Conservation (phyloP, 306 rosid species). For the Trifolium subterraneum region DNA sequence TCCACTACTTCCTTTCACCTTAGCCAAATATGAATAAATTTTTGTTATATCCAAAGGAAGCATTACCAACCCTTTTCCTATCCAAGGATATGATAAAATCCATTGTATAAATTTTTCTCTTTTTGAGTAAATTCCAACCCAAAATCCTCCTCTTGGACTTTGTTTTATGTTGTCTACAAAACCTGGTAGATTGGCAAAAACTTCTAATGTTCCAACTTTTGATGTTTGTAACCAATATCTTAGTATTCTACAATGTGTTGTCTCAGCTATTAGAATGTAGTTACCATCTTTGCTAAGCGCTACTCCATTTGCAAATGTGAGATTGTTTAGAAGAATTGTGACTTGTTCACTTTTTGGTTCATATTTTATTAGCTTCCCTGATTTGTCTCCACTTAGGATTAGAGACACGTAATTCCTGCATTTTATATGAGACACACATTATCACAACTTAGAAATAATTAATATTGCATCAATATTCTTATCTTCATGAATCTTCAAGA, state of each 20-base stretch:
- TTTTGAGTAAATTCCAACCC: conserved; percentile 78
- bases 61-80: conserved; percentile 57
- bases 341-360: conserved; percentile 59
- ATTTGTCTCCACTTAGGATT: conserved; percentile 59
- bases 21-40: conserved; percentile 53
- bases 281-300: conserved; percentile 57
- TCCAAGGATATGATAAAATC: conserved; percentile 55
- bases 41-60: conserved; percentile 58
- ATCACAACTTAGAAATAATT: conserved; percentile 5
- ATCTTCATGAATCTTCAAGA: neutral
- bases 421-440: conserved; percentile 5
- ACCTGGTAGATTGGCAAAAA: conserved; percentile 65
- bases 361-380: conserved; percentile 75
- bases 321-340: conserved; percentile 52
- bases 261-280: conserved; percentile 65
- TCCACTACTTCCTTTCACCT: conserved; percentile 53
- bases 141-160: conserved; percentile 79
- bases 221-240: conserved; percentile 70
- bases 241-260: conserved; percentile 58
- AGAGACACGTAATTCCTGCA: conserved; percentile 64
- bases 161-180: conserved; percentile 81
- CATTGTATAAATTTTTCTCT: conserved; percentile 42
- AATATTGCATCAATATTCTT: neutral
- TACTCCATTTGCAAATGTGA: conserved; percentile 81
- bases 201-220: conserved; percentile 58